Evolutionary conservation across 179 eudicot genomes (phyloP).

Genomic region (Nepenthes alata): DNA sequence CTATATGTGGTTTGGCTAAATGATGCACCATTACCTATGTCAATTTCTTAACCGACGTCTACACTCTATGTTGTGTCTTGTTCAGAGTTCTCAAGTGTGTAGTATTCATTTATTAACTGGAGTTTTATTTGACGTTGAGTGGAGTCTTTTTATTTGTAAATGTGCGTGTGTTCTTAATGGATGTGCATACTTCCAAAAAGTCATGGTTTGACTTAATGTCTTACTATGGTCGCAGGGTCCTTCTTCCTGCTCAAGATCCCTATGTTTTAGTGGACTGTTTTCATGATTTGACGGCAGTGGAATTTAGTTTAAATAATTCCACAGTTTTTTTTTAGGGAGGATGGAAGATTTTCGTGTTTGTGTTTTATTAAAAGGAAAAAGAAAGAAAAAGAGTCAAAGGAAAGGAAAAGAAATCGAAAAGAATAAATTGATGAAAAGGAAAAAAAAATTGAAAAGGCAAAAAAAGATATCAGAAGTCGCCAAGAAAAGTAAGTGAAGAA

Average conservation of each 20-base stretch:
- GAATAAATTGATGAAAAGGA: slow-evolving; percentile 6
- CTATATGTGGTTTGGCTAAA: too few relatives aligned
- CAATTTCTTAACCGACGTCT: too few relatives aligned
- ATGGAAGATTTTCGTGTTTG: not conserved
- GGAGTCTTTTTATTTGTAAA: not conserved
- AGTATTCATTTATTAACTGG: too few relatives aligned
- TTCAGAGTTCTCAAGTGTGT: too few relatives aligned
- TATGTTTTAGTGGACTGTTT: slow-evolving; percentile 21
- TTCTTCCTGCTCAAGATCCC: slow-evolving; percentile 24
- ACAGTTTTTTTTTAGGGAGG: not conserved
- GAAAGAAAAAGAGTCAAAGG: not conserved
- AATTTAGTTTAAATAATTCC: not conserved
- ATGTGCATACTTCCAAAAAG: slow-evolving; percentile 10
- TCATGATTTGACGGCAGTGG: slow-evolving; percentile 3
- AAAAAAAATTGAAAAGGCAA: slow-evolving; percentile 6
- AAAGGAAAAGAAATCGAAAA: not conserved
- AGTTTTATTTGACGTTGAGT: too few relatives aligned
- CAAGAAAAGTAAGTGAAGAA: not conserved
- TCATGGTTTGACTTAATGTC: slow-evolving; percentile 40
- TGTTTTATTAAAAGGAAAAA: not conserved
- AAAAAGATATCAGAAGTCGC: not conserved
- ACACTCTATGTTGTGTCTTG: too few relatives aligned
- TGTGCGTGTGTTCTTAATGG: not conserved
- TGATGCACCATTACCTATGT: too few relatives aligned
- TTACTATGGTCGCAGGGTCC: slow-evolving; percentile 41